Evolutionary conservation across 495 filamentous ascomycete species (phyloP).

Genomic region (Aspergillus avenaceus): DNA sequence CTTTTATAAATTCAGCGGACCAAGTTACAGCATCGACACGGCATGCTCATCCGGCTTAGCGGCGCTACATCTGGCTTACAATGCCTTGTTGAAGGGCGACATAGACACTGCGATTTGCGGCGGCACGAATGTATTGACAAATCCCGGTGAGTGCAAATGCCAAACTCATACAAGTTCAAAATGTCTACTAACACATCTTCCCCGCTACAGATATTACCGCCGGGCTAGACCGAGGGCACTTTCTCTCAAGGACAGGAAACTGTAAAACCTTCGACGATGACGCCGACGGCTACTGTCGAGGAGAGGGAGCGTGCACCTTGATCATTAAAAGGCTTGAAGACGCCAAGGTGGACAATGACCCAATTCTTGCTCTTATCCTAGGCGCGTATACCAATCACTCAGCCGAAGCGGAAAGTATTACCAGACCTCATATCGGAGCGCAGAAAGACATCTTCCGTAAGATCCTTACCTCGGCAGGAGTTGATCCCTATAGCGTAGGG

Average conservation of each 20-base stretch:
- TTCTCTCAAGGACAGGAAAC: conserved; percentile 71
- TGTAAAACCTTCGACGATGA: conserved; percentile 76
- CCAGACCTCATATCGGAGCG: conserved; percentile 67
- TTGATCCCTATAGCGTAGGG: conserved; percentile 66
- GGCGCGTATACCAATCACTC: conserved; percentile 71
- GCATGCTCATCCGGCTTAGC: conserved; percentile 84
- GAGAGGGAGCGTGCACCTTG: conserved; percentile 64
- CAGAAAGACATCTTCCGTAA: conserved; percentile 62
- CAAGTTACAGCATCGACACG: conserved; percentile 80
- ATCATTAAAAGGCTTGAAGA: conserved; percentile 71
- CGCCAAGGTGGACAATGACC: conserved; percentile 65
- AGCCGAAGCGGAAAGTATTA: conserved; percentile 73
- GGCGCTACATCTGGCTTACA: conserved; percentile 79
- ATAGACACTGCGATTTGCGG: conserved; percentile 83
- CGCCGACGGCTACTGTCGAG: conserved; percentile 76
- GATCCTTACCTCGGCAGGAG: conserved; percentile 61
- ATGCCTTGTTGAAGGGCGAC: conserved; percentile 70
- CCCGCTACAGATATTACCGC: conserved; percentile 62
- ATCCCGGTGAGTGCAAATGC: conserved; percentile 58
- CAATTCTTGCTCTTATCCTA: conserved; percentile 61
- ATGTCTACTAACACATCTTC: background rate
- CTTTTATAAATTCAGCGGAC: conserved; percentile 81
- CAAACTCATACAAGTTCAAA: background rate
- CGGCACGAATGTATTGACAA: conserved; percentile 74
- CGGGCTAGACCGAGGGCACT: conserved; percentile 70